Conservation (phyloP, 805 yeast species). For the Blastobotrys muscicola region DNA sequence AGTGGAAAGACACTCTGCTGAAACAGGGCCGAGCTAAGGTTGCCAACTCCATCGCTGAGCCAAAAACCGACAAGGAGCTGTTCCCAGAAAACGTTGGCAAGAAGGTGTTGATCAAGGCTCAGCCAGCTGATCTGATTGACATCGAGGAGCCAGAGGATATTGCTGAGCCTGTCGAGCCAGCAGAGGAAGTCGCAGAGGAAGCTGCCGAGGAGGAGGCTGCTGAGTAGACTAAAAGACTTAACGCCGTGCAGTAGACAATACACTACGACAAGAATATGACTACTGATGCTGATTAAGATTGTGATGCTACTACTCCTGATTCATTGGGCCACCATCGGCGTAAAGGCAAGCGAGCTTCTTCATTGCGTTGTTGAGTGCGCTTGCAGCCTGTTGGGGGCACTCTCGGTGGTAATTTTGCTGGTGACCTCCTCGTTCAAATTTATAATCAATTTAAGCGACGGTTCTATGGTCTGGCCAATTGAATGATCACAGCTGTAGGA, state of each 20-base stretch:
- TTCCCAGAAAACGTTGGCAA: constrained; percentile 28
- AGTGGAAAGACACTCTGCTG: constrained; percentile 59
- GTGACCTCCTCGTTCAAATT: no score
- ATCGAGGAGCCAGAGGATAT: constrained; percentile 25
- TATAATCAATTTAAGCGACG: no score
- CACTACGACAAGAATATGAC: not conserved
- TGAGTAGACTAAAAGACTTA: constrained; percentile 18
- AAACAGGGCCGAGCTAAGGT: constrained; percentile 44
- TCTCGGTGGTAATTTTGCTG: no score
- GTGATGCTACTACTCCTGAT: no score
- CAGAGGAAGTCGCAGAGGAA: constrained; percentile 14
- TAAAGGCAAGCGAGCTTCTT: no score
- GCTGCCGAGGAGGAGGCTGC: constrained; percentile 15
- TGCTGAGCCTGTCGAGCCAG: constrained; percentile 10
- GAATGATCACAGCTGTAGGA: no score
- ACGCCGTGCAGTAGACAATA: constrained; percentile 12
- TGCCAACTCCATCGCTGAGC: constrained; percentile 51
- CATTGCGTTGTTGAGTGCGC: no score
- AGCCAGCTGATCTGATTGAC: constrained; percentile 31
- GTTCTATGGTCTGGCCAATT: no score
- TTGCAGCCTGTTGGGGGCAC: no score
- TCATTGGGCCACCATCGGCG: no score
- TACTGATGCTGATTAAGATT: no score
- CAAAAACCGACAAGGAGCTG: constrained; percentile 27
- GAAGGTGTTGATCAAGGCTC: constrained; percentile 10